These are phyloP conservation scores for Populus ilicifolia DNA, from an alignment of 345 rosid genomes.

Conservation along the genomic window DNA sequence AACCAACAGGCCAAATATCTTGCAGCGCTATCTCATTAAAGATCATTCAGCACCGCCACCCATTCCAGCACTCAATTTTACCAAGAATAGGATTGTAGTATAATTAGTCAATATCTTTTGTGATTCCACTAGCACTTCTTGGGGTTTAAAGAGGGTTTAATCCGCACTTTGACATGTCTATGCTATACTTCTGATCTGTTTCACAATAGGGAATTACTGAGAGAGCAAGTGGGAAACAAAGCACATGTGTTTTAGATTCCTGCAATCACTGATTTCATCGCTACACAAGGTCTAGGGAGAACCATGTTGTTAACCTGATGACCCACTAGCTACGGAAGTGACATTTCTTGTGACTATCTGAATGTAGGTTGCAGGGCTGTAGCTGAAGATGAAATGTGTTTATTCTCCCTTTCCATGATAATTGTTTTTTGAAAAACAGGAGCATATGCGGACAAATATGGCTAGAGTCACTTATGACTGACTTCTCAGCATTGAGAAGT, in stretches of 20 bases:
- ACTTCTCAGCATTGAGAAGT: neutral
- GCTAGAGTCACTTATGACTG: neutral
- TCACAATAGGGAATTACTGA: neutral
- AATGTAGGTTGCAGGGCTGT: neutral
- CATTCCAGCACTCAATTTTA: neutral
- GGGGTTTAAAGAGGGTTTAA: neutral
- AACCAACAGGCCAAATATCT: neutral
- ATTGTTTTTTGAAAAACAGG: neutral
- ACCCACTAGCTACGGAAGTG: neutral
- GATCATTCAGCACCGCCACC: neutral
- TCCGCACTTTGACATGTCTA: neutral
- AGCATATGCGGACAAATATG: neutral
- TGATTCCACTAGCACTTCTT: neutral
- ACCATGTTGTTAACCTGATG: neutral
- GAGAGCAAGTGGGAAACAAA: neutral
- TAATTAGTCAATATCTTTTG: neutral
- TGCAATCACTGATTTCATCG: neutral
- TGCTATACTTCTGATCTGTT: neutral
- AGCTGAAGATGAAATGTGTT: neutral
- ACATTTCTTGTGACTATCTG: neutral
- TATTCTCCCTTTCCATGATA: neutral
- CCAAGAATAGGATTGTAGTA: neutral
- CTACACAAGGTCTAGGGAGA: neutral
- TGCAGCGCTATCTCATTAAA: neutral
- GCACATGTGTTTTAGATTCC: neutral